phyloP scores from a whole-genome alignment of 2,329 filamentous ascomycete genomes.

The Diaporthe helianthi region DNA sequence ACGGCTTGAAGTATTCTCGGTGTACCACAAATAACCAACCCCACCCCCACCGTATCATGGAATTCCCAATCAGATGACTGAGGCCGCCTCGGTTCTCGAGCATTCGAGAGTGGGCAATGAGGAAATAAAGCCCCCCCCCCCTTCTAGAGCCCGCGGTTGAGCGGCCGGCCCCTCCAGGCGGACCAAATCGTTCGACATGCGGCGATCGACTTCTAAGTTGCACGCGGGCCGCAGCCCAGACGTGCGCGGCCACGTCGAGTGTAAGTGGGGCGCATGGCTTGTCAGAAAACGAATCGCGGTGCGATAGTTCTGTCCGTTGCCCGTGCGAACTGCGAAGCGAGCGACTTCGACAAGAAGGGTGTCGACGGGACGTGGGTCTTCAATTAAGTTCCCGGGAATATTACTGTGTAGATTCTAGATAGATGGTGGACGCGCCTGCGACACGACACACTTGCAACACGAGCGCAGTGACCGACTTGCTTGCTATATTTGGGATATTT shows the following conservation, averaged over 20 bases:
- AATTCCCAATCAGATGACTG: neutral
- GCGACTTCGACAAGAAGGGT: neutral
- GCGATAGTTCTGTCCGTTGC: neutral
- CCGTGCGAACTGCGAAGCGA: neutral
- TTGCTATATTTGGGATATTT: neutral
- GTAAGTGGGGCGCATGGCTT: neutral
- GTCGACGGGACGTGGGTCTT: neutral
- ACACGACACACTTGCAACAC: neutral
- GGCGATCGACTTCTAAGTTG: slow-evolving; percentile 4
- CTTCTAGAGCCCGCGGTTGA: neutral
- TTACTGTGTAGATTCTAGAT: neutral
- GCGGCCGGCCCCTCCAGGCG: neutral
- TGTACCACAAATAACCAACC: neutral
- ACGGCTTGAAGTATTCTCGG: neutral
- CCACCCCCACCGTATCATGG: neutral
- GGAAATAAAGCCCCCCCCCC: neutral
- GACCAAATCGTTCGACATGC: neutral
- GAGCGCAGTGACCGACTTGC: neutral
- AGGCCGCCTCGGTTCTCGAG: neutral
- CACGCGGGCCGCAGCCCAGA: slow-evolving; percentile 17
- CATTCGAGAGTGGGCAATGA: neutral
- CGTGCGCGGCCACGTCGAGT: slow-evolving; percentile 11
- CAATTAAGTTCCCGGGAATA: neutral
- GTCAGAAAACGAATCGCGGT: neutral
- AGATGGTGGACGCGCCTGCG: neutral